Evolutionary conservation across 805 yeast genomes (phyloP).

Genomic region (Metschnikowia continentalis): DNA sequence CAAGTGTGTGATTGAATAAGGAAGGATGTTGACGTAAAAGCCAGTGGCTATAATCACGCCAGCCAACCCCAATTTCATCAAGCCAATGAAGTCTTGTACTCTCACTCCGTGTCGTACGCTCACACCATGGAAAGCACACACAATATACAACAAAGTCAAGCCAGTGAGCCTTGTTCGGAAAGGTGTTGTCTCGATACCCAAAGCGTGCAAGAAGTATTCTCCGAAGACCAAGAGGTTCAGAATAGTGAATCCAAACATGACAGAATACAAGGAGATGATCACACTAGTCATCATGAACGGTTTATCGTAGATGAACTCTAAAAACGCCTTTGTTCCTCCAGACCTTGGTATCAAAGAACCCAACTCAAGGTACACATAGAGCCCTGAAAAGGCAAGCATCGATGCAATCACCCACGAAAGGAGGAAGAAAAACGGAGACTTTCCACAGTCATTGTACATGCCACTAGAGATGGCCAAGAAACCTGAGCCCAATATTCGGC

Average conservation of each 20-base stretch:
- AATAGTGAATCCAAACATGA: conserved; percentile 52
- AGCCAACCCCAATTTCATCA: conserved; percentile 52
- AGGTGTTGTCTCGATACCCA: conserved; percentile 39
- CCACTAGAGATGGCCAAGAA: conserved; percentile 70
- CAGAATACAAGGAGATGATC: conserved; percentile 44
- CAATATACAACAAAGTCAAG: conserved; percentile 23
- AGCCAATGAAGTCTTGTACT: conserved; percentile 61
- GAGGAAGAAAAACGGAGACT: conserved; percentile 58
- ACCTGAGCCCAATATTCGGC: conserved; percentile 74
- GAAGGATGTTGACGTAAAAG: conserved; percentile 50
- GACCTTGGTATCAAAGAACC: conserved; percentile 69
- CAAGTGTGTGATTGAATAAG: conserved; percentile 39
- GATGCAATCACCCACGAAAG: conserved; percentile 63
- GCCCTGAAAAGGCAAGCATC: conserved; percentile 59
- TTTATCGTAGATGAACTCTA: conserved; percentile 60
- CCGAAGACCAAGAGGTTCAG: conserved; percentile 60
- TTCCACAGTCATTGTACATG: conserved; percentile 63
- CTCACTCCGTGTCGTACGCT: conserved; percentile 58
- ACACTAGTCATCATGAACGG: conserved; percentile 57
- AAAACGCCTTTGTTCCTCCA: conserved; percentile 72
- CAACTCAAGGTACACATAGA: conserved; percentile 61
- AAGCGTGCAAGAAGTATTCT: conserved; percentile 48
- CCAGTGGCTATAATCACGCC: conserved; percentile 56
- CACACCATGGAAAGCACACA: conserved; percentile 48
- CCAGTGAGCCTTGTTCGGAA: conserved; percentile 32